Conservation (phyloP, 768 basidiomycete species). For the Tylopilus plumbeoviolaceoides region DNA sequence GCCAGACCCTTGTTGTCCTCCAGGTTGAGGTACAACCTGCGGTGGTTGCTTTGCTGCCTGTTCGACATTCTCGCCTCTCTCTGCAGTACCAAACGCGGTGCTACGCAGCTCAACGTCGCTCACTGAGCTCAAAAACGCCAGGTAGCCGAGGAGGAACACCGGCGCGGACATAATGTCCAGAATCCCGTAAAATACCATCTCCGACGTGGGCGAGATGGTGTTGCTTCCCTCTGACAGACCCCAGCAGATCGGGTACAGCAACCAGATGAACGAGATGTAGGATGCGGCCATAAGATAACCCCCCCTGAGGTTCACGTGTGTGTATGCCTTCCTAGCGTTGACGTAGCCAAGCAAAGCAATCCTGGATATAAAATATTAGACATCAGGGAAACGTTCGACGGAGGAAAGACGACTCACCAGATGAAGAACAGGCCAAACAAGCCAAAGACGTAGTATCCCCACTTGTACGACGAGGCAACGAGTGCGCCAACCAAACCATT, state of each 20-base stretch:
- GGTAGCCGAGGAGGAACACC: slow-evolving; percentile 33
- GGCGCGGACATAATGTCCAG: slow-evolving; percentile 38
- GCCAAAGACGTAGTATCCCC: slow-evolving; percentile 48
- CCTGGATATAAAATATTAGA: slow-evolving; percentile 18
- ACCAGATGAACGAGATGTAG: slow-evolving; percentile 51
- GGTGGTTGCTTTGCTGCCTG: too few relatives aligned
- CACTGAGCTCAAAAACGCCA: slow-evolving; percentile 12
- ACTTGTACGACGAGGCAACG: slow-evolving; percentile 49
- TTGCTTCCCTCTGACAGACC: slow-evolving; percentile 50
- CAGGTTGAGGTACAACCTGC: too few relatives aligned
- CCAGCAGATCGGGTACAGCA: slow-evolving; percentile 58
- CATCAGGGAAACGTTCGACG: neutral
- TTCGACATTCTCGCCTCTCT: neutral
- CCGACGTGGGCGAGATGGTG: slow-evolving; percentile 44
- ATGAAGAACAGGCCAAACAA: slow-evolving; percentile 45
- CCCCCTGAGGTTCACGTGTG: slow-evolving; percentile 18
- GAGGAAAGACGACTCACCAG: slow-evolving; percentile 31
- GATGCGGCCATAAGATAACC: slow-evolving; percentile 34
- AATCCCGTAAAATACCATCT: slow-evolving; percentile 56
- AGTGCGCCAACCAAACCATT: slow-evolving; percentile 49
- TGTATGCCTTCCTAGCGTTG: slow-evolving; percentile 15
- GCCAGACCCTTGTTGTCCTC: too few relatives aligned
- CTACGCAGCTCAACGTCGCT: neutral
- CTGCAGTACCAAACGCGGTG: slow-evolving; percentile 9
- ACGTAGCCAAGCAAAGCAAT: slow-evolving; percentile 28